Base-by-base conservation (phyloP, 257 asterid genomes). In the Cruciata laevipes region DNA sequence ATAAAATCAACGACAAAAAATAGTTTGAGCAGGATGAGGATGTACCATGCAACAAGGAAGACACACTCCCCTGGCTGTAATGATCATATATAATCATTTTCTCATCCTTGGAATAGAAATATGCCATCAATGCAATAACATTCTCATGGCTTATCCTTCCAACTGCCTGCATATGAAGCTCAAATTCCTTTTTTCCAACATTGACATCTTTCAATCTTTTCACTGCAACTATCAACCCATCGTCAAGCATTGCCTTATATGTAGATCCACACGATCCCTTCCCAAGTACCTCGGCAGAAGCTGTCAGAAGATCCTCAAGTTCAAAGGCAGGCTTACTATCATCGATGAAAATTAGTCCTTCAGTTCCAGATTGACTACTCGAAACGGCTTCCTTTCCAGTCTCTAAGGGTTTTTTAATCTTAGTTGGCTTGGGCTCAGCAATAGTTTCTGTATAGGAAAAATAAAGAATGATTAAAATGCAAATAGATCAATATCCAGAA, bases 271-370 rank as follows among this genome's bases (percentile, higher is more conserved):
- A 90, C 0, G 95, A 83, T 16, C 99, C 99, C 80, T 90, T 94
- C 42, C 96, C 97, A 76, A 94, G 62, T 0, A 93, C 97, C 73
- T 93, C 99, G 0, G 97, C 97, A 14, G 99, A 93, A 67, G 99
- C 97, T 76, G 92, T 88, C 80, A 90, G 73, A 69, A 93, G 79
- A 74, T 93, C 99, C 78, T 93, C 95, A 72, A 93, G 81, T 78
- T 93, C 95, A 61, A 90, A 90, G 6, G 90, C 92, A 69, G 74
- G 87, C 61, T 83, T 85, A 72, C 97, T 86, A 10, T 95, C 99
- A 80, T 90, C 96, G 63, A 90, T 85, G 88, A 90, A 94, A 65
- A 79, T 84, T 71, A 94, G 72, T 81, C 81, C 85, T 73, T 86
- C 87, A 51, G 73, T 82, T 2, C 51, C 44, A 40, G 14, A 10